Conservation (phyloP, 495 filamentous ascomycete species). For the Penicillium parvum region DNA sequence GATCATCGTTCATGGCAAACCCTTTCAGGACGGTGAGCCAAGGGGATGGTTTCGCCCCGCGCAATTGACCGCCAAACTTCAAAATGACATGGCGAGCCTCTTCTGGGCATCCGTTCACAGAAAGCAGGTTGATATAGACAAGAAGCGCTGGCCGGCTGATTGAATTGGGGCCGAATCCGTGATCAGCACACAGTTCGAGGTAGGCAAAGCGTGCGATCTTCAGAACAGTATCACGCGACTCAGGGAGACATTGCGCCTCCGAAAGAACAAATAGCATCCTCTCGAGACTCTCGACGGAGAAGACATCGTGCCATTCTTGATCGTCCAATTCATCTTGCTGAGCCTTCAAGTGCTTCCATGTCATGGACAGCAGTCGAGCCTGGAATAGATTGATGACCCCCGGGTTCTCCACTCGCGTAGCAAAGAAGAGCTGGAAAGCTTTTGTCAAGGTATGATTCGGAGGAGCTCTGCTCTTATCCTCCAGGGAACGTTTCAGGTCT, state of each 20-base stretch:
- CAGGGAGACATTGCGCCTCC: conserved; percentile 32
- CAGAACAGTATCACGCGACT: conserved; percentile 34
- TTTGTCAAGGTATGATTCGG: conserved; percentile 51
- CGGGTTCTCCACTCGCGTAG: conserved; percentile 42
- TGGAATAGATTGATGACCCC: conserved; percentile 61
- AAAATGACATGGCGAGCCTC: conserved; percentile 53
- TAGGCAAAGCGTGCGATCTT: conserved; percentile 55
- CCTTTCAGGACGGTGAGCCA: conserved; percentile 63
- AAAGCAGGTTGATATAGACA: conserved; percentile 51
- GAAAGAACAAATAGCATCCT: conserved; percentile 38
- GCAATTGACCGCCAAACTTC: conserved; percentile 37
- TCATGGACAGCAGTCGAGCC: conserved; percentile 50
- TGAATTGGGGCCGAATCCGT: conserved; percentile 33
- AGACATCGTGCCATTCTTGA: conserved; percentile 31
- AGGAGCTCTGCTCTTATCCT: conserved; percentile 49
- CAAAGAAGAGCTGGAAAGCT: conserved; percentile 64
- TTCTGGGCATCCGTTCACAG: conserved; percentile 53
- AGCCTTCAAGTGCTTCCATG: conserved; percentile 55
- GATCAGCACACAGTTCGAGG: conserved; percentile 44
- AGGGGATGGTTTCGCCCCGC: conserved; percentile 31
- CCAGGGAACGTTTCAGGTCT: conserved; percentile 34
- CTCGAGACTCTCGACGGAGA: conserved; percentile 51
- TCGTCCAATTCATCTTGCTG: conserved; percentile 34
- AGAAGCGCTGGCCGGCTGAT: conserved; percentile 42
- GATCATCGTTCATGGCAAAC: conserved; percentile 58